phyloP scores from a whole-genome alignment of 805 yeast species.

The Barnettozyma vustinii region DNA sequence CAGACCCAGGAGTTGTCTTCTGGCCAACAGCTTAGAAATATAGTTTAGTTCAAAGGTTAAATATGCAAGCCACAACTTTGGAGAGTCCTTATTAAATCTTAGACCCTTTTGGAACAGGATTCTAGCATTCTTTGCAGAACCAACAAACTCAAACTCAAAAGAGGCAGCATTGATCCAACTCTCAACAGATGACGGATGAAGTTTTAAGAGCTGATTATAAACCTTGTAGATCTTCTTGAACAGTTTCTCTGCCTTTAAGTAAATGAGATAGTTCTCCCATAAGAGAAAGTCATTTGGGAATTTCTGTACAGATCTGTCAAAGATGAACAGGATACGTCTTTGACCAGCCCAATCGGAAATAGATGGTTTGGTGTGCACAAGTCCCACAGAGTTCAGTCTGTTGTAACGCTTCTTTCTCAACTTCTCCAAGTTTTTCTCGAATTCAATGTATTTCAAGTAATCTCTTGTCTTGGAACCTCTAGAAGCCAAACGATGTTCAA shows the following conservation, averaged over 20 bases:
- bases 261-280: constrained; percentile 75
- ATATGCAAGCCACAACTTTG: constrained; percentile 77
- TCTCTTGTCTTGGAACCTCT: constrained; percentile 78
- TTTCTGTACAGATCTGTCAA: constrained; percentile 73
- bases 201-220: constrained; percentile 69
- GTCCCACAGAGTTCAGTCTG: constrained; percentile 50
- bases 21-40: constrained; percentile 72
- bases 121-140: constrained; percentile 86
- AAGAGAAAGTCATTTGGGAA: constrained; percentile 72
- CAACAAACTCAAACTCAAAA: constrained; percentile 85
- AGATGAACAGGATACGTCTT: constrained; percentile 75
- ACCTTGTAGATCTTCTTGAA: constrained; percentile 69
- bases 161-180: constrained; percentile 95
- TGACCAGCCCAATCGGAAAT: constrained; percentile 85
- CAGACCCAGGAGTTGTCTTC: constrained; percentile 78
- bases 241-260: constrained; percentile 60
- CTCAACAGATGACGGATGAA: constrained; percentile 87
- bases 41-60: constrained; percentile 84
- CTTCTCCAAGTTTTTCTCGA: constrained; percentile 74
- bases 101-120: constrained; percentile 78
- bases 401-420: constrained; percentile 66
- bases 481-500: constrained; percentile 83
- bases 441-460: constrained; percentile 71
- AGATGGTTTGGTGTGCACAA: constrained; percentile 55
- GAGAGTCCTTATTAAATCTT: constrained; percentile 72